Conservation (phyloP, 495 filamentous ascomycete genomes). For the Penicillium nucicola region DNA sequence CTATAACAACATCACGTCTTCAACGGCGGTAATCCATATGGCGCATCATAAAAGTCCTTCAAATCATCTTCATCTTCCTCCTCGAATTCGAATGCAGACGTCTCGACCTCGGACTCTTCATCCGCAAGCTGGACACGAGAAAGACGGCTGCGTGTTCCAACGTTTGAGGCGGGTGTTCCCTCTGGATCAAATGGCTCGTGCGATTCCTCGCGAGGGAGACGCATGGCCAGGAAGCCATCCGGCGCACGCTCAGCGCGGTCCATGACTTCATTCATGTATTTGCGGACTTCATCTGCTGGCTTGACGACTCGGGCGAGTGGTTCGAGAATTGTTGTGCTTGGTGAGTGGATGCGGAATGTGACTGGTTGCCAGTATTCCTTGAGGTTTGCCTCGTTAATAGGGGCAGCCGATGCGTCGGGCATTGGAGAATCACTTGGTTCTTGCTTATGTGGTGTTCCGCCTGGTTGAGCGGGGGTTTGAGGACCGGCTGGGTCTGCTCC, state of each 20-base stretch:
- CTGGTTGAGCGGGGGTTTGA: constrained; percentile 5
- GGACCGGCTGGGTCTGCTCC: constrained; percentile 18
- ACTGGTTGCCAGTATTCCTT: constrained; percentile 88
- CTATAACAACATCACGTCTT: constrained; percentile 9
- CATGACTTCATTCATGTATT: constrained; percentile 84
- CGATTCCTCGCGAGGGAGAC: constrained; percentile 50
- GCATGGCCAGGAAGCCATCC: constrained; percentile 64
- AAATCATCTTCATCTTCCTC: constrained; percentile 45
- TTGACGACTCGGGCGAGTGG: constrained; percentile 75
- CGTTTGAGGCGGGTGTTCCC: constrained; percentile 23
- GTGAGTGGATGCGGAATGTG: constrained; percentile 70
- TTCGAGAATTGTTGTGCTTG: constrained; percentile 62
- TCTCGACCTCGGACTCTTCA: constrained; percentile 39
- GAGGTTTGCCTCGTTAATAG: constrained; percentile 27
- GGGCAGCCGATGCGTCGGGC: constrained; percentile 1
- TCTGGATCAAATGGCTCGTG: constrained; percentile 26
- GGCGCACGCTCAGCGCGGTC: constrained; percentile 67
- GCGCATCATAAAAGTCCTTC: constrained; percentile 42
- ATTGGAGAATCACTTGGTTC: constrained; percentile 14
- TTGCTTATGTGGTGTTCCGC: constrained; percentile 15
- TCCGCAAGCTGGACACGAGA: constrained; percentile 24
- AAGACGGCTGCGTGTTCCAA: constrained; percentile 24
- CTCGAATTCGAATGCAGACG: constrained; percentile 19
- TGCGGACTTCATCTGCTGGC: constrained; percentile 70
- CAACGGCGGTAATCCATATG: constrained; percentile 34